Base-by-base conservation (phyloP, 805 yeast genomes). In the Sugiyamaella mastotermitis region DNA sequence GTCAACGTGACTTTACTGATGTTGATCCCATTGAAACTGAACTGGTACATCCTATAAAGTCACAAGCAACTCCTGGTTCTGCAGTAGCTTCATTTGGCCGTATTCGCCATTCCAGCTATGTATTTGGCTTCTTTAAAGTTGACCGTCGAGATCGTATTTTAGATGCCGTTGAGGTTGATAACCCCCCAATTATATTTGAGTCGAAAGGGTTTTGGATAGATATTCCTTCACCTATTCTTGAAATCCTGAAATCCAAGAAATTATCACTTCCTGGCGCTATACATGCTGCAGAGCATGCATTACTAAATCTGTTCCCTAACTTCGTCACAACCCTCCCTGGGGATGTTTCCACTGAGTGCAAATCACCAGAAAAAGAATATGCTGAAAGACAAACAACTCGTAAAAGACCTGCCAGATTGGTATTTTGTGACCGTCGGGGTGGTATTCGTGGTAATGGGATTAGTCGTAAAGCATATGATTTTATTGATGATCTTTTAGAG, bases 361-460 rank as follows among this genome's bases (percentile, higher is more conserved):
- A 92, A 53, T 97, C 97, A 0, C 97, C 98, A 0, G 95, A 87
- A 48, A 92, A 92, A 52, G 99, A 92, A 55, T 84, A 90, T 67
- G 84, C 95, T 1, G 70, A 71, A 34, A 61, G 86, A 20, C 83
- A 83, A 52, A 72, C 90, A 0, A 59, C 61, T 13, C 64, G 98
- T 28, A 74, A 72, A 40, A 64, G 99, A 29, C 97, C 97, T 0
- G 95, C 94, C 0, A 65, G 98, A 38, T 62, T 92, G 35, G 76
- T 88, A 1, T 83, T 92, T 49, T 78, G 78, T 53, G 97, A 92
- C 57, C 71, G 85, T 1, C 77, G 79, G 51, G 95, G 94, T 8
- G 95, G 94, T 7, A 20, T 13, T 13, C 24, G 31, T 1, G 95
- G 95, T 0, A 74, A 85, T 0, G 97, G 97, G 0, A 64, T 90